A percentile compares a stretch with the other conserved stretches of the same genome.
phyloP scores from a whole-genome alignment of 2,329 filamentous ascomycete species.

The Pseudocercospora fijiensis region DNA sequence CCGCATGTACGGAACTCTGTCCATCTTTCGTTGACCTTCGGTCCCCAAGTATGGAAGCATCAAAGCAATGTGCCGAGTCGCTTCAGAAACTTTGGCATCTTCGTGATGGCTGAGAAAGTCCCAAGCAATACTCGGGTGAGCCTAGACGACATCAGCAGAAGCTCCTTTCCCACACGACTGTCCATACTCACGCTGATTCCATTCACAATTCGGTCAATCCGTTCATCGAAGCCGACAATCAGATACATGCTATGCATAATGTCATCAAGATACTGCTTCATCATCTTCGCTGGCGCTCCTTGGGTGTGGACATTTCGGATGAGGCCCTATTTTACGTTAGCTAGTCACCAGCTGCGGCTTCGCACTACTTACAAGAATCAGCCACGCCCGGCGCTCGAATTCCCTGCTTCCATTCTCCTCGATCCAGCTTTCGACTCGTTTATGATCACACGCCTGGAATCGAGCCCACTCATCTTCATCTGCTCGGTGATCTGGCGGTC shows the following conservation, averaged over 20 bases:
- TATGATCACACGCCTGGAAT: not conserved
- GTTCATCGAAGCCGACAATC: not conserved
- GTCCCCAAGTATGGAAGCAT: not conserved
- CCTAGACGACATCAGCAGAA: not conserved
- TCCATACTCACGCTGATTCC: not conserved
- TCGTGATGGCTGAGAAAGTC: not conserved
- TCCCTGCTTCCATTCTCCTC: not conserved
- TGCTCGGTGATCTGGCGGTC: not conserved
- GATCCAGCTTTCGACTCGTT: not conserved
- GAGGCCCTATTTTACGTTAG: not conserved
- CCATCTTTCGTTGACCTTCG: not conserved
- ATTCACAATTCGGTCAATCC: not conserved
- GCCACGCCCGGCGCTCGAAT: not conserved
- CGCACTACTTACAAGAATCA: not conserved
- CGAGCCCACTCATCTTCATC: not conserved
- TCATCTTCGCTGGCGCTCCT: not conserved
- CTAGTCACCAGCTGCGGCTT: not conserved
- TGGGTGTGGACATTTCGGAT: not conserved
- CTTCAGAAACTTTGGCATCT: not conserved
- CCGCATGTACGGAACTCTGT: not conserved
- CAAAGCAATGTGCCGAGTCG: not conserved
- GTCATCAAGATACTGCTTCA: not conserved
- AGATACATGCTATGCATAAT: not conserved
- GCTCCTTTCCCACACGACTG: not conserved
- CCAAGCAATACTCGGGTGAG: not conserved